Percentiles rank a stretch among this genome's conserved stretches.
Evolutionary conservation across 768 basidiomycete genomes (phyloP).

Genomic region (Boletus insuetus): DNA sequence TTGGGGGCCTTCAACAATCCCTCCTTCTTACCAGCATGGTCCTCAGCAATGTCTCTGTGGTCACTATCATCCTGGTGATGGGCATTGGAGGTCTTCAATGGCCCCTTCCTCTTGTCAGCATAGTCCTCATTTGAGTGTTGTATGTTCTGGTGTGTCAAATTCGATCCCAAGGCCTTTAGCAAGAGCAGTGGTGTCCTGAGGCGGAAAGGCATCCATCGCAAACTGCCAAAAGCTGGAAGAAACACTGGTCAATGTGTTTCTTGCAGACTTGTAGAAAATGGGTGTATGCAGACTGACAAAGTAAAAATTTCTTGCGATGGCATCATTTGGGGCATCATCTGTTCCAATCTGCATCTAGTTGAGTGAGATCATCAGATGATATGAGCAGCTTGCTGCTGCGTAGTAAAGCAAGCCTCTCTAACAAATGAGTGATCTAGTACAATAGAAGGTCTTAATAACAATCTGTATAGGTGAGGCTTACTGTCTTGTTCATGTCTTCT

Average conservation of each 20-base stretch:
- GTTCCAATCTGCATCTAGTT: slow-evolving; percentile 70
- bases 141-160: slow-evolving; percentile 70
- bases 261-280: not conserved
- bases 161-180: slow-evolving; percentile 83
- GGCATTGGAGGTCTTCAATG: too few relatives aligned
- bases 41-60: too few relatives aligned
- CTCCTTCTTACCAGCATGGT: too few relatives aligned
- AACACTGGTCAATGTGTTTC: slow-evolving; percentile 1
- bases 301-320: slow-evolving; percentile 69
- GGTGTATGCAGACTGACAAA: slow-evolving; percentile 24
- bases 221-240: slow-evolving; percentile 67
- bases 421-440: slow-evolving; percentile 47
- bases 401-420: slow-evolving; percentile 56
- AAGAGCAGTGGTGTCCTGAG: slow-evolving; percentile 61
- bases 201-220: slow-evolving; percentile 63
- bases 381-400: slow-evolving; percentile 61
- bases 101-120: too few relatives aligned
- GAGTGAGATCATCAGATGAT: slow-evolving; percentile 65
- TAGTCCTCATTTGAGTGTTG: slow-evolving; percentile 60
- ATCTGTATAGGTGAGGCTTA: slow-evolving; percentile 33
- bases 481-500: slow-evolving; percentile 48
- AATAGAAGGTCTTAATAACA: slow-evolving; percentile 1
- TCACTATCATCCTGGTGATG: too few relatives aligned
- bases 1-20: too few relatives aligned
- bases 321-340: slow-evolving; percentile 84